Base-by-base conservation (phyloP, 164 flowering plant genomes). In the Magnolia officinalis region DNA sequence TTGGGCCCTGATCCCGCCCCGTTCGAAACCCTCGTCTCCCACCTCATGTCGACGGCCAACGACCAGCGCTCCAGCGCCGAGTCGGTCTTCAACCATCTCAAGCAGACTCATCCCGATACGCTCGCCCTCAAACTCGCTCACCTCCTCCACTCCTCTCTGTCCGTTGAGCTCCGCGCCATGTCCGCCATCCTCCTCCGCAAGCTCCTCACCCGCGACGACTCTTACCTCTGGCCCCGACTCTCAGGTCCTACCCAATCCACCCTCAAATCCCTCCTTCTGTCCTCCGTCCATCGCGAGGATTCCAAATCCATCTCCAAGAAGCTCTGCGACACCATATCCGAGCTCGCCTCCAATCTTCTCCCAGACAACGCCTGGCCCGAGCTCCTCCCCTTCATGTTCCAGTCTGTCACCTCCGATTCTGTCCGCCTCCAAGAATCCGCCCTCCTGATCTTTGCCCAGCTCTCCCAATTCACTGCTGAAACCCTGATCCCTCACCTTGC, bases 341-440 rank as follows among this genome's bases (percentile, higher is more conserved):
- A 96, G 75, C 90, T 96, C 6, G 99, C 99, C 6, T 88, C 98
- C 0, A 86, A 88, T 8, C 82, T 96, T 52, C 55, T 96, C 49
- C 90, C 97, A 0, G 99, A 96, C 0, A 86, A 86, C 69, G 88
- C 84, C 0, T 96, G 99, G 99, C 98, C 98, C 0, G 99, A 96
- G 79, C 83, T 96, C 31, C 76, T 96, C 19, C 99, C 99, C 1
- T 96, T 96, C 73, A 92, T 96, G 92, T 96, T 96, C 76, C 95
- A 90, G 72, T 96, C 97, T 74, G 99, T 96, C 0, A 85, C 94
- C 1, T 90, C 95, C 26, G 91, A 92, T 69, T 74, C 82, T 0
- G 82, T 84, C 0, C 89, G 88, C 72, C 81, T 92, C 9, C 96
- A 91, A 82, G 99, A 96, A 65, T 90, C 96, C 1, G 91, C 98